phyloP scores from a whole-genome alignment of 164 flowering plant species.

The Cinnamomum chago region DNA sequence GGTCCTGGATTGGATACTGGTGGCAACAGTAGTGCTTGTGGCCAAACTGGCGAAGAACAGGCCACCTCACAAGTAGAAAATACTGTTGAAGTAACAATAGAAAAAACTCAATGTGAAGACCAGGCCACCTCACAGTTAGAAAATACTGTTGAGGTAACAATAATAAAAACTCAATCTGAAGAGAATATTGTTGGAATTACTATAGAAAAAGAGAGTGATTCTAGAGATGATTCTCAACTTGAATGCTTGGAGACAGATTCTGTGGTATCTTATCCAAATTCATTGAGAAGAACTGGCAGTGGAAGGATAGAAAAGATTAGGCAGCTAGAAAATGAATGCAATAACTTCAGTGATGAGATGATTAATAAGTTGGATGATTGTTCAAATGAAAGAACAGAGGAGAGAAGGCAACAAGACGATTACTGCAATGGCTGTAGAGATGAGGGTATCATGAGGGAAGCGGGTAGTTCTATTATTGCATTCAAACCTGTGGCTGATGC shows the following conservation, averaged over 20 bases:
- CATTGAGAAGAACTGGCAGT: slow-evolving; percentile 2
- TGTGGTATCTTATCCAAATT: neutral
- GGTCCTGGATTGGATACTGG: slow-evolving; percentile 1
- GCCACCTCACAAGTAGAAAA: neutral
- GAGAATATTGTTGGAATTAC: neutral
- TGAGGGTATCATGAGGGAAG: neutral
- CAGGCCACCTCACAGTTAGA: neutral
- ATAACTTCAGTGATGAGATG: neutral
- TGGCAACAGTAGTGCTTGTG: neutral
- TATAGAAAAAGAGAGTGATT: neutral
- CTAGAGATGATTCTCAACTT: neutral
- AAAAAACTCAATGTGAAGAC: neutral
- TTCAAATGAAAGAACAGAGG: too few relatives aligned
- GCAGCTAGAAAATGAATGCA: slow-evolving; percentile 3
- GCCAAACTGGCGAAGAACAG: slow-evolving; percentile 11
- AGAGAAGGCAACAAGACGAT: too few relatives aligned
- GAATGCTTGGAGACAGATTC: slow-evolving; percentile 3
- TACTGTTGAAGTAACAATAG: neutral
- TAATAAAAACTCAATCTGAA: neutral
- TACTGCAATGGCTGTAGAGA: neutral
- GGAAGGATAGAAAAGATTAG: neutral
- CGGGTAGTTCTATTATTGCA: neutral
- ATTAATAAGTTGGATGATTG: too few relatives aligned
- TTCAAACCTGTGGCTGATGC: slow-evolving; percentile 5
- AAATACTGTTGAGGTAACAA: neutral